Conservation (phyloP, 192 early-diverging fungal genomes). For the Umbelopsis isabellina region DNA sequence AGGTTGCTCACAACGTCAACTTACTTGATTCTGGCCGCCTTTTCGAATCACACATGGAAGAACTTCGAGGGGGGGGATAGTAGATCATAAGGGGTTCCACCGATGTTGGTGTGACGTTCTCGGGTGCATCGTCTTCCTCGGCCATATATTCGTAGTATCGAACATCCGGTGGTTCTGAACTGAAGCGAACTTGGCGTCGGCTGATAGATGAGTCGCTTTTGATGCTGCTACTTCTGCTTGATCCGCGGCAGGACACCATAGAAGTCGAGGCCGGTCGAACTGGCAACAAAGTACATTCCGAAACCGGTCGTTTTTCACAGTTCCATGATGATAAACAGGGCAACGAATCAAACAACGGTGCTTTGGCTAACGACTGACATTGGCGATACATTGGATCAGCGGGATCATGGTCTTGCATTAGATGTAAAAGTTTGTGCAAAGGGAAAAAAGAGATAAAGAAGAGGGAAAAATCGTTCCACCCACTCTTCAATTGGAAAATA, state of each 20-base stretch:
- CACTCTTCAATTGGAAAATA: neutral
- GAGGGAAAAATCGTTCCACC: too few species aligned
- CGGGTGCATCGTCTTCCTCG: conserved; percentile 11
- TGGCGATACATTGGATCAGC: neutral
- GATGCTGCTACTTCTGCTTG: conserved; percentile 18
- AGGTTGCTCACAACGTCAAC: neutral
- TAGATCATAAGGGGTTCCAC: conserved; percentile 22
- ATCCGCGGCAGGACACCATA: neutral
- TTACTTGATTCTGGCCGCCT: neutral
- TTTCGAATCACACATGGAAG: neutral
- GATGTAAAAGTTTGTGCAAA: neutral
- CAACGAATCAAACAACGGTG: conserved; percentile 4
- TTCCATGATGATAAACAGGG: conserved; percentile 17
- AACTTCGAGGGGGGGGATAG: conserved; percentile 8
- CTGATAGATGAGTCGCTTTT: conserved; percentile 4
- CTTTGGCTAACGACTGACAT: neutral
- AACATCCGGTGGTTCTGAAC: conserved; percentile 4
- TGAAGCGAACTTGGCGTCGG: conserved; percentile 19
- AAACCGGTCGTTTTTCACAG: neutral
- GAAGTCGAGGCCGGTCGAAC: neutral
- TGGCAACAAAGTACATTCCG: neutral
- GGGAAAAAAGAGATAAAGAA: neutral
- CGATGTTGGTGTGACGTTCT: conserved; percentile 14
- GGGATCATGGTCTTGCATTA: neutral
- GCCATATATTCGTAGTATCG: conserved; percentile 7